Conservation (phyloP, 345 rosid genomes). For the Barbarea vulgaris region DNA sequence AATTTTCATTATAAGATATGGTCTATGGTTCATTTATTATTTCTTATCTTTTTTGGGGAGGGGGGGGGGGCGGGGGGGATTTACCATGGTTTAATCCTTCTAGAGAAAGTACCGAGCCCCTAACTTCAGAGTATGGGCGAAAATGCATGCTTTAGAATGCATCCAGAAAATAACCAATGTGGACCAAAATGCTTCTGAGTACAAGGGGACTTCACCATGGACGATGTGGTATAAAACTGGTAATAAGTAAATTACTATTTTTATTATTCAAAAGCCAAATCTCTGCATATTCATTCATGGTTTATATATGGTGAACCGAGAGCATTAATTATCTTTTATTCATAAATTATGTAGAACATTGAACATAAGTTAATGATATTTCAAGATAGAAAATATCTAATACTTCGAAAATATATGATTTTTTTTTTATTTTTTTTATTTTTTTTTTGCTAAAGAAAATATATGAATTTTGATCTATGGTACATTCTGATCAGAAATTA, state of each 20-base stretch:
- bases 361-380: not conserved
- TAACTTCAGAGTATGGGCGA: not conserved
- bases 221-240: not conserved
- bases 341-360: not conserved
- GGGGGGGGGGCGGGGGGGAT: no score
- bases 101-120: not conserved
- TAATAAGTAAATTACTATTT: not conserved
- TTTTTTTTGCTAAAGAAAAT: no score
- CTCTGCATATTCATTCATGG: not conserved
- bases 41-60: no score
- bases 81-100: no score
- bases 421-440: no score
- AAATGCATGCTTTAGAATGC: no score
- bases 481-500: not conserved
- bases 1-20: not conserved
- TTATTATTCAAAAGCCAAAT: not conserved
- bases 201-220: not conserved
- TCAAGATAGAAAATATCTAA: not conserved
- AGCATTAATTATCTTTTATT: not conserved
- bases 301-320: not conserved
- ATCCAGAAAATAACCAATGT: no score
- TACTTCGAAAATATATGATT: not conserved
- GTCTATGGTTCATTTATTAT: no score
- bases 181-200: no score
- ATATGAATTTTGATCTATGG: not conserved